Conservation (phyloP, 495 filamentous ascomycete genomes). For the Penicillium angulare region DNA sequence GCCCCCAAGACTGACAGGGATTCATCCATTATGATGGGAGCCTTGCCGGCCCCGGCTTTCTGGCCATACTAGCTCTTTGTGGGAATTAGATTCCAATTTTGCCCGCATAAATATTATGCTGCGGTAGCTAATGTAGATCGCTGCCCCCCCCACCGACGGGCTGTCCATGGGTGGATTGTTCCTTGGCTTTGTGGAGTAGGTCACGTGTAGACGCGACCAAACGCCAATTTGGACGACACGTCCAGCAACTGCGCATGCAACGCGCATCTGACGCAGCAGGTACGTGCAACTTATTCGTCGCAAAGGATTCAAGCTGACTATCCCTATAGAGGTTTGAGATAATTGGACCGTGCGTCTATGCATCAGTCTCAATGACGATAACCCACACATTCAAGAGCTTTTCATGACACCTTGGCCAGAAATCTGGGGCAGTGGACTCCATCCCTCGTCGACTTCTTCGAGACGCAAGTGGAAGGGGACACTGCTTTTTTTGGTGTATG, state of each 20-base stretch:
- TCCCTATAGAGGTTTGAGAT: not conserved
- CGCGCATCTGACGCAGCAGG: conserved; percentile 5
- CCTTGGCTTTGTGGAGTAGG: not conserved
- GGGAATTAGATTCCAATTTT: too few species aligned
- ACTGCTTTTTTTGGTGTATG: conserved; percentile 27
- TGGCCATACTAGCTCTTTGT: too few species aligned
- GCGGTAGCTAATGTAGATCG: too few species aligned
- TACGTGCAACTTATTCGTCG: not conserved
- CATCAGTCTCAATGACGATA: conserved; percentile 40
- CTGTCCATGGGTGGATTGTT: not conserved
- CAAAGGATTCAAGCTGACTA: not conserved
- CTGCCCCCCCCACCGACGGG: not conserved
- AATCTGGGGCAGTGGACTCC: conserved; percentile 28
- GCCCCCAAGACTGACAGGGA: too few species aligned
- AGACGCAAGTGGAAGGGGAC: conserved; percentile 36
- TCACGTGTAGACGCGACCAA: not conserved
- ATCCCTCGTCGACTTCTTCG: conserved; percentile 25
- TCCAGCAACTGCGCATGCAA: not conserved
- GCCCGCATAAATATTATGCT: too few species aligned
- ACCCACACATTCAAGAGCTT: conserved; percentile 33
- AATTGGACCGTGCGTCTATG: conserved; percentile 1
- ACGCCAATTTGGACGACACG: conserved; percentile 16
- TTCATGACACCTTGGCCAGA: conserved; percentile 34
- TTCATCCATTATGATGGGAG: too few species aligned
- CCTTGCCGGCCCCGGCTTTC: too few species aligned